A percentile compares a stretch with the other conserved stretches of the same genome.
phyloP scores from a whole-genome alignment of 23 red algal species.

The Porphyridium purpureum region DNA sequence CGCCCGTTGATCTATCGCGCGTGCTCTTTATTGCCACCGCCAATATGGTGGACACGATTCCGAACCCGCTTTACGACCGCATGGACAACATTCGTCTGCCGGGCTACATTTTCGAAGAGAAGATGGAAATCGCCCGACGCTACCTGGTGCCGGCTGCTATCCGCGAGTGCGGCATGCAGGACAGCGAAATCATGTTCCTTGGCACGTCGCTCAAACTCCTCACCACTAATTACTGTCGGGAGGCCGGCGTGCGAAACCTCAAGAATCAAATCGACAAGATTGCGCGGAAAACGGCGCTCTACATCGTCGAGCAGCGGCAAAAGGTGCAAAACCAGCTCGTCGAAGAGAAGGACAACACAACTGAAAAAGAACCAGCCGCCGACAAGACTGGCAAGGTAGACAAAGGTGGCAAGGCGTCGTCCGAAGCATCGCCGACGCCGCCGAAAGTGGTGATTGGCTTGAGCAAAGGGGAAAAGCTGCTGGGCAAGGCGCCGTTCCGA shows the following conservation, averaged over 20 bases:
- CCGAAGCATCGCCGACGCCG: no score
- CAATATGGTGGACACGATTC: constrained; percentile 80
- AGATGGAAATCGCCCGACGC: constrained; percentile 70
- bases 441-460: neutral
- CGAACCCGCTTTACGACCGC: constrained; percentile 69
- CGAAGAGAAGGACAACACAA: neutral
- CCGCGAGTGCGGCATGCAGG: constrained; percentile 39
- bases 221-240: constrained; percentile 78
- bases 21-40: constrained; percentile 89
- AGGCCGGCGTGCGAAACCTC: constrained; percentile 85
- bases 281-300: constrained; percentile 52
- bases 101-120: constrained; percentile 92
- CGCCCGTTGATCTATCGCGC: constrained; percentile 76
- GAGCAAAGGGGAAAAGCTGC: neutral
- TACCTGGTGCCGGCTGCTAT: constrained; percentile 59
- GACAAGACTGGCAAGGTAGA: neutral
- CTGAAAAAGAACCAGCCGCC: neutral
- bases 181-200: constrained; percentile 32
- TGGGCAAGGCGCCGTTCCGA: constrained; percentile 64
- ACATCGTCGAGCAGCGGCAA: constrained; percentile 10
- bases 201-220: constrained; percentile 43
- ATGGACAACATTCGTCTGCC: constrained; percentile 87
- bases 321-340: neutral
- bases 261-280: constrained; percentile 84
- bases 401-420: neutral